phyloP scores from a whole-genome alignment of 371 early-diverging fungal species.

The Mucor circinelloides region DNA sequence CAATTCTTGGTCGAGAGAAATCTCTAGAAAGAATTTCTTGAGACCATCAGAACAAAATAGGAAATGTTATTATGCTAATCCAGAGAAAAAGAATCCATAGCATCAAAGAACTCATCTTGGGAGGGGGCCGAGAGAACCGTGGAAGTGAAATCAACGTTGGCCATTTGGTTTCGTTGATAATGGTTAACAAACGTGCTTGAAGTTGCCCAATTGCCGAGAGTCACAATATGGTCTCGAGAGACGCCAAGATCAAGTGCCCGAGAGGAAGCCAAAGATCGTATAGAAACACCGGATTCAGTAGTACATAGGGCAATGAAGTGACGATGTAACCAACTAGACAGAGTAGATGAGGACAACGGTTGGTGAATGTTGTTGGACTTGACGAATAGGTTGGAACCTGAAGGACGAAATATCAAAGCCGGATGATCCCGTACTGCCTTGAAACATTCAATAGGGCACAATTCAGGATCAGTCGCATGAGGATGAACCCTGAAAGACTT shows the following conservation, averaged over 20 bases:
- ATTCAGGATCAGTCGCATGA: background rate
- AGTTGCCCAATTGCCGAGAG: slow-evolving; percentile 12
- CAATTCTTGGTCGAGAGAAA: no score
- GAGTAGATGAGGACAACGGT: background rate
- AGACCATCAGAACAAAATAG: no score
- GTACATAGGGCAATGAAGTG: slow-evolving; percentile 6
- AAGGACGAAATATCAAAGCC: background rate
- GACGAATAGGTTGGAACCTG: background rate
- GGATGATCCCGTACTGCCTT: slow-evolving; percentile 2
- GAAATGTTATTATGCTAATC: no score
- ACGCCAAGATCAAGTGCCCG: slow-evolving; percentile 5
- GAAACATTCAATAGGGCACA: background rate
- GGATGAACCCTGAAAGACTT: slow-evolving; percentile 12
- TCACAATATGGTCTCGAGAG: slow-evolving; percentile 6
- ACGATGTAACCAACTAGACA: slow-evolving; percentile 11
- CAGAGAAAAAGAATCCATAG: no score
- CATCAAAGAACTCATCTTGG: no score
- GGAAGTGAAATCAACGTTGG: slow-evolving; percentile 1
- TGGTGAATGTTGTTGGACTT: background rate
- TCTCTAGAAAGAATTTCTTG: no score
- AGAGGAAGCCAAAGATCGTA: slow-evolving; percentile 15
- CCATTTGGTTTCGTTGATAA: slow-evolving; percentile 4
- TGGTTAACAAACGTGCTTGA: slow-evolving; percentile 5
- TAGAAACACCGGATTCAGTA: background rate
- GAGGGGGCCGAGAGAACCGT: no score